Conservation (phyloP, 352 stramenopile genomes). For the Blastocystis sp. region DNA sequence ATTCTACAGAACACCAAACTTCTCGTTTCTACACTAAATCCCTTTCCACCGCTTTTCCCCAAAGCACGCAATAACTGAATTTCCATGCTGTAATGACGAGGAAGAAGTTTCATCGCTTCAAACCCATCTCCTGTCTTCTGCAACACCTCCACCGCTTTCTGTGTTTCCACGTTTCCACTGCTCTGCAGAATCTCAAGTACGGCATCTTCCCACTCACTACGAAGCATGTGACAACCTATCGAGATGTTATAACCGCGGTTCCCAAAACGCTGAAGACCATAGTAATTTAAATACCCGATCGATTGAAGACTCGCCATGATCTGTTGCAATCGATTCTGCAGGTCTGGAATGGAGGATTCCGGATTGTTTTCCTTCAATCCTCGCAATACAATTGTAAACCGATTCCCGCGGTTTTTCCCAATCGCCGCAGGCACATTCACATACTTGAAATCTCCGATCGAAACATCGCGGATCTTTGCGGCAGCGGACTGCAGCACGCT, state of each 20-base stretch:
- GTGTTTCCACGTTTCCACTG: not conserved
- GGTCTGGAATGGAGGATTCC: not conserved
- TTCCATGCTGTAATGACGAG: not conserved
- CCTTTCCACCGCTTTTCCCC: conserved; percentile 28
- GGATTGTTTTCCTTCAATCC: not conserved
- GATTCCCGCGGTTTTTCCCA: conserved; percentile 40
- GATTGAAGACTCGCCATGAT: not conserved
- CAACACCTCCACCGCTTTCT: not conserved
- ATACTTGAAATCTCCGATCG: not conserved
- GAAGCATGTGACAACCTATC: not conserved
- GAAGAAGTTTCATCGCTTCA: conserved; percentile 5
- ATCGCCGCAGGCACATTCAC: not conserved
- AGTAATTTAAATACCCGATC: conserved; percentile 59
- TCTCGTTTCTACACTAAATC: not conserved
- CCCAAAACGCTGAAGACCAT: conserved; percentile 54
- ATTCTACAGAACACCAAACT: not conserved
- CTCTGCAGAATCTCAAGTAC: conserved; percentile 12
- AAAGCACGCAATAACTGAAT: conserved; percentile 8
- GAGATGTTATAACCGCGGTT: conserved; percentile 40
- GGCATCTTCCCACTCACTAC: not conserved
- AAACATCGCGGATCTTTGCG: not conserved
- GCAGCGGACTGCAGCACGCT: not conserved
- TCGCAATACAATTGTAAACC: conserved; percentile 20
- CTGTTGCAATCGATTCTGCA: not conserved
- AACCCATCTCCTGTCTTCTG: not conserved